Base-by-base conservation (phyloP, 768 basidiomycete genomes). In the Mycena pura region DNA sequence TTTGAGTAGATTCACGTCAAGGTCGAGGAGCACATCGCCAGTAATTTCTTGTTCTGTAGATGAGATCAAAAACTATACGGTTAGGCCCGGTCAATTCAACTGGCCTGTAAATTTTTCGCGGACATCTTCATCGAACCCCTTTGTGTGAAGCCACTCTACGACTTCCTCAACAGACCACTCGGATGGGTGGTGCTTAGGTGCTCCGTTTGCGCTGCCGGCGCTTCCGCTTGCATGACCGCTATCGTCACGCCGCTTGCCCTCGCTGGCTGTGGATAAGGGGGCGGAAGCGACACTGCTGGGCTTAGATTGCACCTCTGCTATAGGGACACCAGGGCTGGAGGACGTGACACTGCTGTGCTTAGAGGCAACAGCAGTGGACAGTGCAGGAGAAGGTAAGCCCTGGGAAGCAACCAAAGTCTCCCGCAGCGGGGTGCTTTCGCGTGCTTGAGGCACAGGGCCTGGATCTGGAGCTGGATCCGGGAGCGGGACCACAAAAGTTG, bases 41-140 rank as follows among this genome's bases (percentile, higher is more conserved):
- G 95, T 93, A 53, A 99, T 99, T 78, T 99, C 97, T 86, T 99
- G 95, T 77, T 99, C 96, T 95, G 72, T 39, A 61, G 2, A 48
- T 28, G 8, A 25, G 48, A 60, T 64, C 27, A 63, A 47, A 38
- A 60, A 45, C 53, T 43, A 46, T 32, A 31, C 11, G 21, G 52
- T 41, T 28, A n/a, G 7, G 14, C 27, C 19, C 39, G 3, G 63
- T 3, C 58, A 31, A 31, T 24, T n/a, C 24, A 25, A 79, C 86
- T 62, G 66, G 93, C 94, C 95, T 39, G 83, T 86, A 70, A 99
- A 98, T 72, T 92, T 96, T 56, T 87, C 84, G 67, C 90, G 90
- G 4, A 95, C 88, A 44, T 85, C 83, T 46, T 88, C 81, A 64
- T 95, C 95, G 56, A 99, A 97, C 2, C 92, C 92, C 77, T 91